Evolutionary conservation across 148 eudicot genomes (phyloP).

Genomic region (Arbutus unedo): DNA sequence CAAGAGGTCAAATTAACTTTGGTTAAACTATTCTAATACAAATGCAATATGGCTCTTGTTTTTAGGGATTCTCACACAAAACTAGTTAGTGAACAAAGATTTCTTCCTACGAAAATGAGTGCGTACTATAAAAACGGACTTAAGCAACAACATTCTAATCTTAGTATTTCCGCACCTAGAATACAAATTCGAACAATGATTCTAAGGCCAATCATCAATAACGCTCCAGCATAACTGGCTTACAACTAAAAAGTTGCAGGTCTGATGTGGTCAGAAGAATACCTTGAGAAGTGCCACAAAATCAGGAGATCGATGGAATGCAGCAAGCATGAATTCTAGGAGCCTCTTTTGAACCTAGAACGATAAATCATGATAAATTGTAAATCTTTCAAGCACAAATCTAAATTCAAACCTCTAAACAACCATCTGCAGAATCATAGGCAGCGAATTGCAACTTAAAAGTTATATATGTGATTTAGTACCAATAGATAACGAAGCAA

Average conservation of each 20-base stretch:
- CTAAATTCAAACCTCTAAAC: background rate
- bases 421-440: background rate
- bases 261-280: constrained; percentile 17
- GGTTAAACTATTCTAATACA: background rate
- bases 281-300: constrained; percentile 92
- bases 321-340: constrained; percentile 88
- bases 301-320: constrained; percentile 78
- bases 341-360: constrained; percentile 81
- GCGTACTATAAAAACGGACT: background rate
- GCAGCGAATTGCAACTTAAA: background rate
- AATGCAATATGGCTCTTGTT: background rate
- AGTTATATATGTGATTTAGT: background rate
- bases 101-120: background rate
- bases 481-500: background rate
- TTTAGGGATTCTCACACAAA: background rate
- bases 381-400: background rate
- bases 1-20: background rate
- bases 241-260: background rate
- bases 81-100: background rate
- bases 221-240: background rate
- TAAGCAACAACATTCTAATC: background rate
- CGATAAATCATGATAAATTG: background rate
- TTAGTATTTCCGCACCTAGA: constrained; percentile 1
- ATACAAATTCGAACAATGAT: background rate
- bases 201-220: background rate